Base-by-base conservation (phyloP, 331 rosid species). In the Acacia concinna region DNA sequence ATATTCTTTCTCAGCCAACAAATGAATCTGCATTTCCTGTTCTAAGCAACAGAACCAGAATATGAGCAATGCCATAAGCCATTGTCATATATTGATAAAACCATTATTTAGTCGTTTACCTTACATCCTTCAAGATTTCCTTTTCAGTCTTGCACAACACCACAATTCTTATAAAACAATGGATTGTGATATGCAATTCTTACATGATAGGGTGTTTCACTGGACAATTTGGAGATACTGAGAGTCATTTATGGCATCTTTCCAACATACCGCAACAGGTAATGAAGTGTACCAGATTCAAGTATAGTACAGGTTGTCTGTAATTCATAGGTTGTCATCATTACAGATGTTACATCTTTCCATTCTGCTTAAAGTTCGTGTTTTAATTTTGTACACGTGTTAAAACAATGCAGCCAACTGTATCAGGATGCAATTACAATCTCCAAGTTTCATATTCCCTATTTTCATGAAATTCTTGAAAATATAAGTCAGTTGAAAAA, bases 201-300 rank as follows among this genome's bases (percentile, higher is more conserved):
- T 63, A 41, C 74, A 18, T 85, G 74, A 73, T 73, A 95, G 99
- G 98, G 92, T 69, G 92, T 91, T 77, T 86, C 88, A 75, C 93
- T 95, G 67, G 94, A 95, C 73, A 87, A 89, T 52, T 72, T 93
- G 81, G 92, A 95, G 90, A 91, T 95, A 84, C 81, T 83, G 79
- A 80, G 97, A 75, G 92, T 95, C 75, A 85, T 95, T 41, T 93
- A 91, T 38, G 98, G 99, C 51, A 90, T 95, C 79, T 93, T 95
- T 72, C 98, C 99, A 38, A 93, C 98, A 37, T 91, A 91, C 70
- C 89, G 94, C 12, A 84, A 93, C 80, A 95, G 99, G 99, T 92
- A 85, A 37, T 75, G 46, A 81, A 60, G n/a, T 62, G 54, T 72
- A 65, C 68, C 20, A 63, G 68, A 78, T 72, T 11, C n/a, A 74